Percentiles rank a stretch among this genome's conserved stretches.
Conservation (phyloP, 257 asterid species). For the Solanum gracilifrons region DNA sequence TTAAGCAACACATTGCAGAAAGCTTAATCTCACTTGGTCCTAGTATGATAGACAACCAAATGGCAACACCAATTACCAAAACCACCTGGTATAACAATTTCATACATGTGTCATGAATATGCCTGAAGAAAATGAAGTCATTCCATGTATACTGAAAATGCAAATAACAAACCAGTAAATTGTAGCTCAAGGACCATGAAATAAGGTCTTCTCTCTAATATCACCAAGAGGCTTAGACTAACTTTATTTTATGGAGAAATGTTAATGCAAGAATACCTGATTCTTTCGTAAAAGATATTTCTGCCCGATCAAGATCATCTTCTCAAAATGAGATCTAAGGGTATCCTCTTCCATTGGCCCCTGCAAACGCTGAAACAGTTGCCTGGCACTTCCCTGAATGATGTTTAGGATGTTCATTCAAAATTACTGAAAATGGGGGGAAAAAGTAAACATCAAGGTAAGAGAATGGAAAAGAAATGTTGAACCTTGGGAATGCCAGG, state of each 20-base stretch:
- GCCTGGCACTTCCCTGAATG: conserved; percentile 93
- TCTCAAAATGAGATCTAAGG: conserved; percentile 86
- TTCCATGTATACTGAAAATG: neutral
- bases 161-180: neutral
- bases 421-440: neutral
- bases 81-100: neutral
- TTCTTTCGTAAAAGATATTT: conserved; percentile 43
- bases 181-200: neutral
- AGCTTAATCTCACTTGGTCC: neutral
- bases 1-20: neutral
- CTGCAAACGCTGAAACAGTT: conserved; percentile 84
- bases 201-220: neutral
- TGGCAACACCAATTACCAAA: neutral
- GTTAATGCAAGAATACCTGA: conserved; percentile 39
- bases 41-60: neutral
- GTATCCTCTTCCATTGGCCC: conserved; percentile 97
- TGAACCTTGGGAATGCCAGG: conserved; percentile 97
- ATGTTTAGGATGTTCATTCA: conserved; percentile 15
- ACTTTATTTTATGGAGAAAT: neutral
- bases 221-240: neutral
- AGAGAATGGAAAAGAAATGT: neutral
- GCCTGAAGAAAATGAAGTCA: neutral
- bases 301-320: conserved; percentile 60
- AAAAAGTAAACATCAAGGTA: neutral
- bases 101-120: neutral